Conservation (phyloP, 306 rosid genomes). For the Sicyos edulis region DNA sequence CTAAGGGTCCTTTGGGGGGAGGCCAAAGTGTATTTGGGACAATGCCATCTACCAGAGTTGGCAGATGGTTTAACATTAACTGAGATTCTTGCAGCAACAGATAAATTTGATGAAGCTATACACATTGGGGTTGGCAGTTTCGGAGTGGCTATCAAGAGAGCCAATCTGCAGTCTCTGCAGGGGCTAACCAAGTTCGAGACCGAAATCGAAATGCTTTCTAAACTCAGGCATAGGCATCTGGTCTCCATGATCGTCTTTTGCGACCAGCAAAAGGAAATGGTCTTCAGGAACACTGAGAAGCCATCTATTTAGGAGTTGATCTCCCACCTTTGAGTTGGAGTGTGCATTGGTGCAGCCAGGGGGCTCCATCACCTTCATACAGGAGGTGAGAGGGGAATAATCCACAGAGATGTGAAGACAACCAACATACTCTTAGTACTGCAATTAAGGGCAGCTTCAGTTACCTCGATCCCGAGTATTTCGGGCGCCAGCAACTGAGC, state of each 20-base stretch:
- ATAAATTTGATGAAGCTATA: conserved; percentile 63
- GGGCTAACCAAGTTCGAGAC: conserved; percentile 89
- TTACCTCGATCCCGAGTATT: conserved; percentile 90
- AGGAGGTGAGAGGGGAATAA: too few relatives aligned
- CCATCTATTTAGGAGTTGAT: conserved; percentile 76
- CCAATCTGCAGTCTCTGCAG: conserved; percentile 83
- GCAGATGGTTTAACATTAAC: conserved; percentile 65
- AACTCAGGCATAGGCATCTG: conserved; percentile 86
- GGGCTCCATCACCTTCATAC: too few relatives aligned
- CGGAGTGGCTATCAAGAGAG: conserved; percentile 86
- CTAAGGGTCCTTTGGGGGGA: conserved; percentile 49
- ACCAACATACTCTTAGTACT: conserved; percentile 91
- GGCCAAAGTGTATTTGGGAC: conserved; percentile 47
- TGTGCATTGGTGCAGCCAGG: conserved; percentile 87
- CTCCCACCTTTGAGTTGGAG: conserved; percentile 75
- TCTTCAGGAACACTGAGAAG: conserved; percentile 89
- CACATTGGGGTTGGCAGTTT: conserved; percentile 91
- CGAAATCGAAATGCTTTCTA: conserved; percentile 95
- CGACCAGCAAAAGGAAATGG: conserved; percentile 87
- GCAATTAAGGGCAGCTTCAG: conserved; percentile 98
- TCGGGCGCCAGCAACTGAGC: conserved; percentile 75
- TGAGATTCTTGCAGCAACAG: conserved; percentile 68
- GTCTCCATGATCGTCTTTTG: conserved; percentile 93
- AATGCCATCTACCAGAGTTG: conserved; percentile 43
- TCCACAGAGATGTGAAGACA: too few relatives aligned